Base-by-base conservation (phyloP, 1,284 basidiomycete genomes). In the Entoloma clypeatum region DNA sequence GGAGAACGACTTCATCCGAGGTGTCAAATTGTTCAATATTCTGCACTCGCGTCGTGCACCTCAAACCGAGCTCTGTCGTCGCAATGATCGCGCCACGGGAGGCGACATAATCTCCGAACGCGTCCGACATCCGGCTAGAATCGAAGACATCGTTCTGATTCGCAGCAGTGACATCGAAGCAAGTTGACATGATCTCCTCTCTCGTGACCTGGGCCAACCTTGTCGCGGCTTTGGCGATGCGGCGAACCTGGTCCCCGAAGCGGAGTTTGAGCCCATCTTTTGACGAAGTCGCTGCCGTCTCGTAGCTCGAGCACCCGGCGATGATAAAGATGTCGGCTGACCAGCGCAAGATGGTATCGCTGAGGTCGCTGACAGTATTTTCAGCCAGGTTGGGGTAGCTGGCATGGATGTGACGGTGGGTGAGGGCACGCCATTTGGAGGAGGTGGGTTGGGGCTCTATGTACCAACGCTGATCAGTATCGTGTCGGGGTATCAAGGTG, bases 381-480 rank as follows among this genome's bases (percentile, higher is more conserved):
- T 83, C 77, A 8, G 70, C 71, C 24, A 86, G 63, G 3, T 74
- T 78, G 4, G 84, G 81, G 52, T 85, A 81, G 43, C 85, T 67
- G 11, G 66, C 67, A 43, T 81, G 79, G 40, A 87, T 79, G 42
- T 83, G 74, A 30, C 68, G 67, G 51, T 85, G 82, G 1, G 83
- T 75, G 23, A 86, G 63, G 1, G 83, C 74, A 35, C 84, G 71
- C 84, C 84, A 86, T 53, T 80, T 76, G 1, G 81, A 77, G 3
- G 82, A 82, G 1, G 79, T 84, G 2, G 84, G 81, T 58, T 87
- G 84, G 17, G 80, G 79, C 56, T 86, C 84, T 78, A 52, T 39
- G 38, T 39, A 29, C 39, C 48, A 16, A 29, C 19, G 26, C 44
- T 41, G 18, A 42, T 48, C 31, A 45, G 46, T 35, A 46, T 17